Evolutionary conservation across 345 rosid species (phyloP), one percentile per base, ranked within the genome.

Genomic region (Crucihimalaya himalaica): DNA sequence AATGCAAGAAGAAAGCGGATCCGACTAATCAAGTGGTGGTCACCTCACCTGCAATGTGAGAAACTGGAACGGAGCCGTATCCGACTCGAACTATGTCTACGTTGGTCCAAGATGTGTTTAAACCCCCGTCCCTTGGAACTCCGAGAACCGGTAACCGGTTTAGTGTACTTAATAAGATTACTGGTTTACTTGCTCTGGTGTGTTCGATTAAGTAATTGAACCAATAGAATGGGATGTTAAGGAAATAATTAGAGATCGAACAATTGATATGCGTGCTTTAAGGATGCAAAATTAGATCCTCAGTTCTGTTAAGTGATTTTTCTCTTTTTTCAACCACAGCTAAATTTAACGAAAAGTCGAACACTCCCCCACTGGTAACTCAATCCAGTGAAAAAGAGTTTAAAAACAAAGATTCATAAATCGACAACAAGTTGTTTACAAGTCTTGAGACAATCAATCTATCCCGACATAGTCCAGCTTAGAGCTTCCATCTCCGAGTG

Each of bases 81-180:
- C 70, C 34, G 58, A 23, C 6, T 71, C 61, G 61, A 71, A 52
- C 40, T 40, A 51, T 37, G 68, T 14, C 34, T 0, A n/a, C 8
- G 58, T 45, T 18, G 27, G 60, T 46, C 59, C 48, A 50, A 70
- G 28, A 0, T 23, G 11, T 55, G 63, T 27, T 54, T 39, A 11
- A 37, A 23, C 25, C 2, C 10, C 45, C 64, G 58, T 18, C 14
- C 29, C 39, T 48, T 5, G 19, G 39, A 11, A 61, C 40, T 18
- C 42, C 15, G 9, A 56, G 0, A 73, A 73, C 72, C 67, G 60
- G 45, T 47, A 66, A 57, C 45, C 68, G 68, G 68, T 66, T 62
- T 29, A 43, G 2, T 16, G 28, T 69, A 40, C 46, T 50, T 51
- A 1, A 4, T 48, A 4, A 4, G 27, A 52, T 40, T 23, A 62